Conservation (phyloP, 208 protist species). For the Porcisia hertigi region DNA sequence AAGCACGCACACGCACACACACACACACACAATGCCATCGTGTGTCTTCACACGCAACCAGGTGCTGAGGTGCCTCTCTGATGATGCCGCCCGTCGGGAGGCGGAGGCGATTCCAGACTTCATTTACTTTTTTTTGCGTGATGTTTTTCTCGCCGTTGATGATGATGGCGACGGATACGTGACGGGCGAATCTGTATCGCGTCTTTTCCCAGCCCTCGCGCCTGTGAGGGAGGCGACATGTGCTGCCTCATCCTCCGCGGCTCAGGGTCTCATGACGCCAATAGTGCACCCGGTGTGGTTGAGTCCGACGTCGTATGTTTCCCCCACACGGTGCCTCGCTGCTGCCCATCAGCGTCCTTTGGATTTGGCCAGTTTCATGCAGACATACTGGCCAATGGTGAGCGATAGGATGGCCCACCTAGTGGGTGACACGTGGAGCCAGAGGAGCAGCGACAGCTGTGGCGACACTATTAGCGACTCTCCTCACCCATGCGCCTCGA, state of each 20-base stretch:
- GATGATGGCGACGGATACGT: slow-evolving; percentile 29
- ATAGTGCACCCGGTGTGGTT: slow-evolving; percentile 19
- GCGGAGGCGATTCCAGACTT: slow-evolving; percentile 30
- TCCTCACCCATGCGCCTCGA: not conserved
- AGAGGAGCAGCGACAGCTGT: slow-evolving; percentile 17
- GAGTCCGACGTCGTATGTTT: slow-evolving; percentile 11
- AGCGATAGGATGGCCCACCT: slow-evolving; percentile 28
- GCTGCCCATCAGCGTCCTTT: slow-evolving; percentile 13
- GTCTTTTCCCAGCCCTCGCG: slow-evolving; percentile 10
- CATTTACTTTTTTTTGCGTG: slow-evolving; percentile 34
- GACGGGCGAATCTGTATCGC: slow-evolving; percentile 13
- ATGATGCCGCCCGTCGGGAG: slow-evolving; percentile 27
- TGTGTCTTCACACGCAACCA: slow-evolving; percentile 23
- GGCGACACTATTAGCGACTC: not conserved
- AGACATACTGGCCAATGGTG: slow-evolving; percentile 31
- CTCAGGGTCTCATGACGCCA: slow-evolving; percentile 10
- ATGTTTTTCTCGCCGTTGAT: slow-evolving; percentile 34
- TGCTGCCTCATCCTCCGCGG: not conserved
- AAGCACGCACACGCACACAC: not conserved
- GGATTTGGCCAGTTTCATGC: slow-evolving; percentile 29
- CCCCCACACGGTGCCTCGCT: not conserved
- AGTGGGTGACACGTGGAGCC: slow-evolving; percentile 18
- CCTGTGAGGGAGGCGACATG: not conserved
- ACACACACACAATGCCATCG: slow-evolving; percentile 17
- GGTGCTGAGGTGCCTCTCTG: slow-evolving; percentile 17